phyloP scores from a whole-genome alignment of 2,329 filamentous ascomycete species.

The Talaromyces rugulosus region DNA sequence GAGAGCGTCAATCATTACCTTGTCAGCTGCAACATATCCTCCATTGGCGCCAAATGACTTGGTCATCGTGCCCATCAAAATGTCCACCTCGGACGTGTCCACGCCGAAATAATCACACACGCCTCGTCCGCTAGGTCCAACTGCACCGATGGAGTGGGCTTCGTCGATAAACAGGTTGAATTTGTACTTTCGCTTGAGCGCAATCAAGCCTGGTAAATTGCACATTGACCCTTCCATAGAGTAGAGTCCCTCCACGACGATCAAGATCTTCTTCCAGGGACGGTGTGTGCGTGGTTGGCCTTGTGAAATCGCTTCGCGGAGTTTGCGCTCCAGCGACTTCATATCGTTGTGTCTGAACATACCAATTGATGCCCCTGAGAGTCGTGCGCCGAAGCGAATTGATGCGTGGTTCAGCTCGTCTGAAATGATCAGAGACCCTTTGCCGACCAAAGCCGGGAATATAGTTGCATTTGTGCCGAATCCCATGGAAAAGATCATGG shows the following conservation, averaged over 20 bases:
- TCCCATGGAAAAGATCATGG: constrained; percentile 99
- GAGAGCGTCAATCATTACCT: constrained; percentile 88
- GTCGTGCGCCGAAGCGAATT: constrained; percentile 88
- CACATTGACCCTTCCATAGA: constrained; percentile 99
- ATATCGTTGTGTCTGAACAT: constrained; percentile 99
- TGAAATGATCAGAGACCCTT: constrained; percentile 90
- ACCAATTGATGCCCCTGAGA: constrained; percentile 89
- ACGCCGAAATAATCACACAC: constrained; percentile 97
- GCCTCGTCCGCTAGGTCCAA: constrained; percentile 82
- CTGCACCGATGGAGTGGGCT: constrained; percentile 89
- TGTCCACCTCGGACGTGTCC: constrained; percentile 81
- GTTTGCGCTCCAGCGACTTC: constrained; percentile 73
- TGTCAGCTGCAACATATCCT: constrained; percentile 87
- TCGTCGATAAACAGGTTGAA: constrained; percentile 95
- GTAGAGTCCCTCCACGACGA: constrained; percentile 94
- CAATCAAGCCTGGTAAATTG: constrained; percentile 85
- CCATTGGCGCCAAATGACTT: constrained; percentile 99
- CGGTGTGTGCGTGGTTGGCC: constrained; percentile 97
- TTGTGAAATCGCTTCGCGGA: constrained; percentile 91
- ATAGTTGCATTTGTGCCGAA: constrained; percentile 93
- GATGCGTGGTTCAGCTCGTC: constrained; percentile 98
- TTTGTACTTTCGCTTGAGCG: constrained; percentile 92
- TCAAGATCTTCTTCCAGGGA: constrained; percentile 98
- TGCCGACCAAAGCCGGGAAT: constrained; percentile 87
- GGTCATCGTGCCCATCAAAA: constrained; percentile 96